phyloP scores from a whole-genome alignment of 2,329 filamentous ascomycete species.

The Pyrenochaeta sp. region DNA sequence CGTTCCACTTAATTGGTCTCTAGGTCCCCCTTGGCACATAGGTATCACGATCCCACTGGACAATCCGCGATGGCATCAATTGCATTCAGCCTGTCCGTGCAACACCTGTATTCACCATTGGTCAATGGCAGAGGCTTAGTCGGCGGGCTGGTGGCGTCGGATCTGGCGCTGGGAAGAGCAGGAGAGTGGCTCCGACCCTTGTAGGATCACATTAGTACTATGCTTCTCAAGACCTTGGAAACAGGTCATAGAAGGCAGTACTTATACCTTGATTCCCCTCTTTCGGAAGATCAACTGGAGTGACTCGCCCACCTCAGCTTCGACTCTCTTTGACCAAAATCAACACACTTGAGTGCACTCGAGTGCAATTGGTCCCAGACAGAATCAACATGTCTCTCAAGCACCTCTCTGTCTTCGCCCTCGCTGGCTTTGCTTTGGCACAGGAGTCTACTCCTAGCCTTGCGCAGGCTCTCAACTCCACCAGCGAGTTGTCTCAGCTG shows the following conservation, averaged over 20 bases:
- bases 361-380: constrained; percentile 1
- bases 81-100: constrained; percentile 21
- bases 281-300: background rate
- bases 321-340: constrained; percentile 1
- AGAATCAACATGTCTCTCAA: constrained; percentile 49
- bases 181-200: too few species aligned
- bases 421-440: constrained; percentile 43
- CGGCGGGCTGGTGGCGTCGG: constrained; percentile 13
- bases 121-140: constrained; percentile 10
- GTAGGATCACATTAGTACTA: background rate
- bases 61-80: constrained; percentile 18
- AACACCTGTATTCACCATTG: constrained; percentile 19
- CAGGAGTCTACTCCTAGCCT: constrained; percentile 32
- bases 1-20: constrained; percentile 19
- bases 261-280: constrained; percentile 26
- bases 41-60: constrained; percentile 24
- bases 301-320: constrained; percentile 4
- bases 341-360: constrained; percentile 2
- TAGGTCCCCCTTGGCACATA: constrained; percentile 24
- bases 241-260: constrained; percentile 12
- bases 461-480: constrained; percentile 23
- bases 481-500: constrained; percentile 39
- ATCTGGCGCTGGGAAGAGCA: constrained; percentile 8
- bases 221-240: constrained; percentile 11
- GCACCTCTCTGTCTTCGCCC: constrained; percentile 44